These are phyloP conservation scores for Infundibulicybe gibba DNA, from an alignment of 768 basidiomycete species.

Conservation along the genomic window DNA sequence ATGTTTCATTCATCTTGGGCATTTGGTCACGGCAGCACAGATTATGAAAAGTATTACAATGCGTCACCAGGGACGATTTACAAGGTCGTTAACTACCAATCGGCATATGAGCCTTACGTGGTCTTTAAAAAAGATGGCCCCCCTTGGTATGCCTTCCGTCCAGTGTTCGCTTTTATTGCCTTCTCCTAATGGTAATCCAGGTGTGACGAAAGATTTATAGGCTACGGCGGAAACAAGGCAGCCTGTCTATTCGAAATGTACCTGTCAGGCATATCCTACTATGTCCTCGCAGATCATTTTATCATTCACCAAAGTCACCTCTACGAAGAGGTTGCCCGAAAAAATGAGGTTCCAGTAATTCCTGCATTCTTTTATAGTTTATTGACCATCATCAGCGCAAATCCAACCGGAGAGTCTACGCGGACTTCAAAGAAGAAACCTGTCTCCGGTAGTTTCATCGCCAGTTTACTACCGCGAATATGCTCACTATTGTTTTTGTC, in stretches of 20 bases:
- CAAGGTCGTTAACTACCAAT: conserved; percentile 71
- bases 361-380: not conserved
- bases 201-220: conserved; percentile 90
- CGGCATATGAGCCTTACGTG: conserved; percentile 87
- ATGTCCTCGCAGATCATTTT: conserved; percentile 84
- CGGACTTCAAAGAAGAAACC: conserved; percentile 75
- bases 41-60: conserved; percentile 67
- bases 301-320: conserved; percentile 83
- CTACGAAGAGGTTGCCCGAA: conserved; percentile 74
- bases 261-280: conserved; percentile 79
- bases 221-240: conserved; percentile 91
- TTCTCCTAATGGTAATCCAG: conserved; percentile 30
- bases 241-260: conserved; percentile 92
- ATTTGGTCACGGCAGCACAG: conserved; percentile 77
- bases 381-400: conserved; percentile 44
- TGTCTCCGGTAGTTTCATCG: conserved; percentile 51
- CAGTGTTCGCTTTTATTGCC: not conserved
- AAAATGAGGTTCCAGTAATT: conserved; percentile 51
- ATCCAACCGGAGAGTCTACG: conserved; percentile 72
- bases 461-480: not conserved
- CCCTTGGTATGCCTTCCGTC: conserved; percentile 52
- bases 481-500: not conserved
- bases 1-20: conserved; percentile 81
- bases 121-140: conserved; percentile 75
- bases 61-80: conserved; percentile 67